Conservation (phyloP, 2,329 filamentous ascomycete species). For the Phyllosticta citribraziliensis region DNA sequence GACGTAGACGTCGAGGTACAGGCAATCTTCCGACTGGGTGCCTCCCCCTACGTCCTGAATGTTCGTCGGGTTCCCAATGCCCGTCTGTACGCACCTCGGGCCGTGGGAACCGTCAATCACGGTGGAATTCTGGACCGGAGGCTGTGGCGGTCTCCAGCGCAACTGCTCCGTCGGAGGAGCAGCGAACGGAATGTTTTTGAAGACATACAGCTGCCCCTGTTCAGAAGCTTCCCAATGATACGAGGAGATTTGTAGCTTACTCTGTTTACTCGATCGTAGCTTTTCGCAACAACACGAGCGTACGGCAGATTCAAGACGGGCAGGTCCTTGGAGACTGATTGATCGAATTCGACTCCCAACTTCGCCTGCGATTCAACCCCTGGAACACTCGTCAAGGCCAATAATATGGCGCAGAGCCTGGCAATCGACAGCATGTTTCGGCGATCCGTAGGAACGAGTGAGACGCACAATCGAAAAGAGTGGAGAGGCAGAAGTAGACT, state of each 20-base stretch:
- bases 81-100: background rate
- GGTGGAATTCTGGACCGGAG: constrained; percentile 15
- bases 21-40: constrained; percentile 35
- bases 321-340: constrained; percentile 11
- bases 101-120: background rate
- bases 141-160: constrained; percentile 32
- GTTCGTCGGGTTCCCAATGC: background rate
- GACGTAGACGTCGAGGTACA: constrained; percentile 42
- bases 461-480: background rate
- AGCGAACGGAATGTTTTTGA: constrained; percentile 37
- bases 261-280: constrained; percentile 18
- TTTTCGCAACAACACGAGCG: constrained; percentile 22
- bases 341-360: background rate
- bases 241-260: background rate
- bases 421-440: background rate
- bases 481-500: background rate
- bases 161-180: constrained; percentile 33
- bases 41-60: background rate
- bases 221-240: background rate
- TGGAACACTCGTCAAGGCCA: background rate
- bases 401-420: background rate
- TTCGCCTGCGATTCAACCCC: background rate
- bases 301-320: constrained; percentile 26
- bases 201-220: constrained; percentile 22
- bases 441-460: background rate